These are phyloP conservation scores for Botrytis fragariae DNA, from an alignment of 2,329 filamentous ascomycete genomes.

Conservation along the genomic window DNA sequence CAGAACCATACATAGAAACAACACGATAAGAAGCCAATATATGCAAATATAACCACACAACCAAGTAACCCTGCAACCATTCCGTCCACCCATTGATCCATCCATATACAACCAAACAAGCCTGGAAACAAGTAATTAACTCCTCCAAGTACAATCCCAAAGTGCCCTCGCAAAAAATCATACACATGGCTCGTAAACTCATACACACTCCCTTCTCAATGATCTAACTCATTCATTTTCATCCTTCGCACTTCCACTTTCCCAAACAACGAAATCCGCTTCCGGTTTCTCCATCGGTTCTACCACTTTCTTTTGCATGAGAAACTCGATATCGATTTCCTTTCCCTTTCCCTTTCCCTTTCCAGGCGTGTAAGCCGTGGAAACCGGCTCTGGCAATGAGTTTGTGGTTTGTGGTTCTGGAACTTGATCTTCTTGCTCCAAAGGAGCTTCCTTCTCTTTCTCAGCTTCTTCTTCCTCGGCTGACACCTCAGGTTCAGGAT, in stretches of 20 bases:
- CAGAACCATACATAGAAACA: background rate
- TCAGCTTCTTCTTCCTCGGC: conserved; percentile 37
- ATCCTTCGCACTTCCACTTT: conserved; percentile 64
- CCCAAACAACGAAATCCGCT: conserved; percentile 67
- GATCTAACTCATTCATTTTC: conserved; percentile 35
- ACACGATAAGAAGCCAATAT: background rate
- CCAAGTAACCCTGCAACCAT: background rate
- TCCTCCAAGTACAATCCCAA: background rate
- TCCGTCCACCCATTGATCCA: background rate
- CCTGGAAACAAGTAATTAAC: background rate
- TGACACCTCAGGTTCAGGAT: conserved; percentile 34
- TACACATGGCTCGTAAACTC: background rate
- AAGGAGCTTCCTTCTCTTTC: conserved; percentile 30
- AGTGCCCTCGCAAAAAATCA: background rate
- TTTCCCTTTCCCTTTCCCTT: conserved; percentile 10
- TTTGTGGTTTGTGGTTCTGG: too few species aligned
- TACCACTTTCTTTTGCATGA: conserved; percentile 46
- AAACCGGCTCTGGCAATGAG: background rate
- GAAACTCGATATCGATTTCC: conserved; percentile 40
- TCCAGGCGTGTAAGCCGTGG: background rate
- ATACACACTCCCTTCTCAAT: background rate
- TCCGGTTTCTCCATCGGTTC: conserved; percentile 57
- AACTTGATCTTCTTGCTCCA: background rate
- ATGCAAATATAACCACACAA: background rate
- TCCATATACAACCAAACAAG: background rate